phyloP scores from a whole-genome alignment of 805 yeast species.

The Spathaspora arborariae region DNA sequence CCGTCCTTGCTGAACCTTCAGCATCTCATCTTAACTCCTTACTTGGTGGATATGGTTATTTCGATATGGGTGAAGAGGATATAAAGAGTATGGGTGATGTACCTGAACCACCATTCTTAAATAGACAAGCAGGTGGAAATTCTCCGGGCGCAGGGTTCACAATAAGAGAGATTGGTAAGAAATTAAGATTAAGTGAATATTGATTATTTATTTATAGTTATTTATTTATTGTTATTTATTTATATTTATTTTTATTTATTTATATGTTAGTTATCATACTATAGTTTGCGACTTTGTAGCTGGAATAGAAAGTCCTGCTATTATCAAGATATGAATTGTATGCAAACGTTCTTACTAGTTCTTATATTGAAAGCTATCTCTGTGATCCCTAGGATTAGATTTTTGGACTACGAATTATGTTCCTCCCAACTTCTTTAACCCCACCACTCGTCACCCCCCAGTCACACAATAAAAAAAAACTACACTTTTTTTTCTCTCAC shows the following conservation, averaged over 20 bases:
- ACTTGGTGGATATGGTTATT: constrained; percentile 59
- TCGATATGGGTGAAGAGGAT: constrained; percentile 53
- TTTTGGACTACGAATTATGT: too few relatives aligned
- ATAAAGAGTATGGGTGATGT: constrained; percentile 53
- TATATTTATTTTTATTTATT: constrained; percentile 7
- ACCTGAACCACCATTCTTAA: constrained; percentile 50
- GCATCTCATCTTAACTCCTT: constrained; percentile 30
- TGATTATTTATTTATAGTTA: constrained; percentile 16
- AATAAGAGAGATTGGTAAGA: constrained; percentile 59
- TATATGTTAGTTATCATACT: constrained; percentile 6
- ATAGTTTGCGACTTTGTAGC: too few relatives aligned
- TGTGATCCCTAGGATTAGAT: too few relatives aligned
- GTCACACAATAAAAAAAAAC: too few relatives aligned
- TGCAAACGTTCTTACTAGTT: too few relatives aligned
- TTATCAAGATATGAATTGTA: too few relatives aligned
- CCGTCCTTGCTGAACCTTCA: constrained; percentile 10
- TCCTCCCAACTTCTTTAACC: too few relatives aligned
- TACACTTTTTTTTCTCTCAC: neutral
- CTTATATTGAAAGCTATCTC: too few relatives aligned
- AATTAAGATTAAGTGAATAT: constrained; percentile 60
- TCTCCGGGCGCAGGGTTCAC: constrained; percentile 24
- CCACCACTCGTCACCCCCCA: neutral
- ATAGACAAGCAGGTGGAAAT: constrained; percentile 27
- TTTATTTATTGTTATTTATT: constrained; percentile 8
- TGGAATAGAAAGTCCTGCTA: too few relatives aligned